Percentiles rank a stretch among this genome's conserved stretches.
These are phyloP conservation scores for Arxiozyma slooffiae DNA, from an alignment of 1,139 yeast genomes.

Conservation along the genomic window DNA sequence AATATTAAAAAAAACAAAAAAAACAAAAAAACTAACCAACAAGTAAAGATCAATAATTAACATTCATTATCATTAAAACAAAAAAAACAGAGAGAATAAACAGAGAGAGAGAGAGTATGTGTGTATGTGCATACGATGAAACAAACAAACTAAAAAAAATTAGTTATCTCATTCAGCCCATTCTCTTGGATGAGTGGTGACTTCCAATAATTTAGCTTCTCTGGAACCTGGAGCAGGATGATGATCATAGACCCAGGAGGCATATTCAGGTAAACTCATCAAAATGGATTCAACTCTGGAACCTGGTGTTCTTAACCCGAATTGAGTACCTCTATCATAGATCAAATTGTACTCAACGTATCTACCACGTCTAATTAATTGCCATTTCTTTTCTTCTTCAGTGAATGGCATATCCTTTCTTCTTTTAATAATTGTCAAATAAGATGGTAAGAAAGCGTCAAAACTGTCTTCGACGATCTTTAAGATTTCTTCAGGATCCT, in stretches of 20 bases:
- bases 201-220: slow-evolving; percentile 63
- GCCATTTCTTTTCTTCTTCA: slow-evolving; percentile 81
- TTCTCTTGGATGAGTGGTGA: slow-evolving; percentile 62
- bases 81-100: not conserved
- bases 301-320: slow-evolving; percentile 93
- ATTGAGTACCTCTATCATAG: slow-evolving; percentile 92
- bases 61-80: not conserved
- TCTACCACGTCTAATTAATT: slow-evolving; percentile 88
- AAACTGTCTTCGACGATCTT: slow-evolving; percentile 69
- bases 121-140: too few species aligned
- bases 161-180: slow-evolving; percentile 42
- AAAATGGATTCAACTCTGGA: slow-evolving; percentile 85
- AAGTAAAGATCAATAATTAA: not conserved
- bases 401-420: slow-evolving; percentile 71
- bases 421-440: slow-evolving; percentile 60
- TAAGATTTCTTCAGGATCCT: slow-evolving; percentile 62
- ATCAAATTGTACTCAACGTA: slow-evolving; percentile 94
- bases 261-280: slow-evolving; percentile 84
- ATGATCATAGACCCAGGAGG: slow-evolving; percentile 83
- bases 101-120: too few species aligned
- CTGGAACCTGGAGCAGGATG: slow-evolving; percentile 74
- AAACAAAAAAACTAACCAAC: too few species aligned
- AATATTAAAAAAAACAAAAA: too few species aligned
- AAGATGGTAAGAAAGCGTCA: slow-evolving; percentile 80
- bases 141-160: not conserved